A percentile compares a stretch with the other conserved stretches of the same genome.
These are phyloP conservation scores for Collybia nuda DNA, from an alignment of 768 basidiomycete species.

Conservation along the genomic window DNA sequence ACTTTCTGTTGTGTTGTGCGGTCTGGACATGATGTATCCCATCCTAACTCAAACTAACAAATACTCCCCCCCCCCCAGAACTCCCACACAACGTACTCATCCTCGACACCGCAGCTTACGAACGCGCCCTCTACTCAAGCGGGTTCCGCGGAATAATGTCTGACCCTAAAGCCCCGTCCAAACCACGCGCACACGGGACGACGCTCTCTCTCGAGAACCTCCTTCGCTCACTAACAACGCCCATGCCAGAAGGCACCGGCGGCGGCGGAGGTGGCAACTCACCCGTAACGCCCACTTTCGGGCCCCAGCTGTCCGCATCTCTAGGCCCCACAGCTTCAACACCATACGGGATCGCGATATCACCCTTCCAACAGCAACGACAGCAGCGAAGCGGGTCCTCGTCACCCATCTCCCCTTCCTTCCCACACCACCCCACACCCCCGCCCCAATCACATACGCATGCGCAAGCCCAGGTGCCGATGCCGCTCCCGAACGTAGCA, in stretches of 20 bases:
- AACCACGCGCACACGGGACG: conserved; percentile 49
- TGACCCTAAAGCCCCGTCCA: conserved; percentile 52
- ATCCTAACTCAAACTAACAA: no score
- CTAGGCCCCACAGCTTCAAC: no score
- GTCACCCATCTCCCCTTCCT: conserved; percentile 2
- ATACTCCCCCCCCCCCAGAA: conserved; percentile 47
- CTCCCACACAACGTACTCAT: conserved; percentile 72
- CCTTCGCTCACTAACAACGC: conserved; percentile 53
- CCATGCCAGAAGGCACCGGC: background rate
- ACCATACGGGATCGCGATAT: no score
- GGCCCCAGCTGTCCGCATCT: conserved; percentile 11
- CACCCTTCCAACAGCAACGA: no score
- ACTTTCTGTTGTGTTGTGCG: no score
- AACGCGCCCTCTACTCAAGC: conserved; percentile 57
- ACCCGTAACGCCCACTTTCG: conserved; percentile 25
- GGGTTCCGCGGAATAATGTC: conserved; percentile 62
- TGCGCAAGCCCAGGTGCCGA: conserved; percentile 7
- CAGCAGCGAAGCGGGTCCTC: no score
- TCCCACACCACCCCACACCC: background rate
- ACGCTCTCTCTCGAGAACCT: conserved; percentile 64
- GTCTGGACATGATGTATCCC: no score
- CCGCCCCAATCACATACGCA: no score
- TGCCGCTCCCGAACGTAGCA: conserved; percentile 37
- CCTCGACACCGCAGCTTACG: conserved; percentile 64
- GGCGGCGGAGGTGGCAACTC: no score